Evolutionary conservation across 352 stramenopile species (phyloP).

Genomic region (Phytophthora uliginosa): DNA sequence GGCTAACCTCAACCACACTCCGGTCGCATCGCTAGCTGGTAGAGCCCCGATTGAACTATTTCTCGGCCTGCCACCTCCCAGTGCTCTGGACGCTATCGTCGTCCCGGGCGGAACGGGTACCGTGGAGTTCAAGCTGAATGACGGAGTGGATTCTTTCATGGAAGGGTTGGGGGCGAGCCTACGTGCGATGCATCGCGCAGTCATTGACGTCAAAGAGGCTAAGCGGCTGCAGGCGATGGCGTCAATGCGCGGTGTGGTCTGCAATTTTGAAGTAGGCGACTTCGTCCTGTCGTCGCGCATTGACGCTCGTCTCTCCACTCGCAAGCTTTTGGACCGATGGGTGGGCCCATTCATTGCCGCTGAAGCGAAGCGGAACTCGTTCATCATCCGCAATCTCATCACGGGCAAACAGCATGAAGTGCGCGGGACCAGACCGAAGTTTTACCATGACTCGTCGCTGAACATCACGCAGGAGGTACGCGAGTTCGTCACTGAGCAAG

Average conservation of each 20-base stretch:
- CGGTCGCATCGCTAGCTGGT: conserved; percentile 17
- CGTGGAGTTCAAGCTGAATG: background rate
- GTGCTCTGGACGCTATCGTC: background rate
- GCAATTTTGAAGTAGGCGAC: conserved; percentile 3
- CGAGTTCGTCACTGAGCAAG: background rate
- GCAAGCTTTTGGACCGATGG: conserved; percentile 1
- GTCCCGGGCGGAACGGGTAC: background rate
- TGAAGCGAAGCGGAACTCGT: conserved; percentile 4
- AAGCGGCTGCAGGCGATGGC: conserved; percentile 3
- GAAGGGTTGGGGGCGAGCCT: background rate
- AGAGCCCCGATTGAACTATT: conserved; percentile 24
- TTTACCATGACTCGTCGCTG: conserved; percentile 1
- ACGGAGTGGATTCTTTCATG: background rate
- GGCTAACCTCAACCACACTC: conserved; percentile 27
- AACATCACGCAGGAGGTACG: conserved; percentile 4
- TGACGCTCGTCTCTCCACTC: conserved; percentile 1
- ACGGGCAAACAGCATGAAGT: conserved; percentile 7
- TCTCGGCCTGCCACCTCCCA: conserved; percentile 9
- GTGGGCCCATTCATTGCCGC: background rate
- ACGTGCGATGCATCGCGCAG: conserved; percentile 3
- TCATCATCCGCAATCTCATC: background rate
- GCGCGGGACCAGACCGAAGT: conserved; percentile 5
- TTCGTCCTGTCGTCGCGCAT: conserved; percentile 2
- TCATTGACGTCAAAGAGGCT: conserved; percentile 1
- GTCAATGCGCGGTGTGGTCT: background rate